phyloP scores from a whole-genome alignment of 495 filamentous ascomycete genomes.

The Lichenothelia convexa region DNA sequence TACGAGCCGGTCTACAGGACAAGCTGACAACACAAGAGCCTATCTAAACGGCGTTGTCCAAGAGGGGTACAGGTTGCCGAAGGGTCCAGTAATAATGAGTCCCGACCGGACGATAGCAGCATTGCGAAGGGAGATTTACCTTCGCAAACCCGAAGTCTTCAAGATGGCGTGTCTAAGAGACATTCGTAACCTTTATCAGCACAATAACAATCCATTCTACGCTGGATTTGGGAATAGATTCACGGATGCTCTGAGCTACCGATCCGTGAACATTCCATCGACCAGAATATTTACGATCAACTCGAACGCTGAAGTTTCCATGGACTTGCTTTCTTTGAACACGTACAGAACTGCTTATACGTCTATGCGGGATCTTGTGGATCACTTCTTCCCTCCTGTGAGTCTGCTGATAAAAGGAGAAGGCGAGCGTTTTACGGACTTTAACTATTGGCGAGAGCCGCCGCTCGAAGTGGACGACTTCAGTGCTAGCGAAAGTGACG shows the following conservation, averaged over 20 bases:
- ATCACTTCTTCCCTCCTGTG: slow-evolving; percentile 76
- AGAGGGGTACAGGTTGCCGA: slow-evolving; percentile 69
- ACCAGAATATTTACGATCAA: slow-evolving; percentile 98
- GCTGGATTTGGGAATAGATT: slow-evolving; percentile 94
- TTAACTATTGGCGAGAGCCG: slow-evolving; percentile 25
- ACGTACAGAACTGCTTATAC: slow-evolving; percentile 95
- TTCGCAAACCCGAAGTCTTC: slow-evolving; percentile 95
- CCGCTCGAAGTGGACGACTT: slow-evolving; percentile 22
- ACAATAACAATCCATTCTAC: slow-evolving; percentile 51
- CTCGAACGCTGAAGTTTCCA: slow-evolving; percentile 86
- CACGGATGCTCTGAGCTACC: slow-evolving; percentile 90
- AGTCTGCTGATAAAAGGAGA: slow-evolving; percentile 19
- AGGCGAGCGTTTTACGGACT: slow-evolving; percentile 25
- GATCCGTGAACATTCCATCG: slow-evolving; percentile 83
- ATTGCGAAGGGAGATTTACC: slow-evolving; percentile 78
- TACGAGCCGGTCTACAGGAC: slow-evolving; percentile 82
- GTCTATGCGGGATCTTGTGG: slow-evolving; percentile 85
- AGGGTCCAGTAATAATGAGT: slow-evolving; percentile 83
- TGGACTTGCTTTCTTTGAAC: slow-evolving; percentile 78
- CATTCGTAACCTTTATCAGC: slow-evolving; percentile 62
- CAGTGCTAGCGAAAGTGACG: slow-evolving; percentile 22
- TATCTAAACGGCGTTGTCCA: slow-evolving; percentile 85
- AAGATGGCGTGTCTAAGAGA: slow-evolving; percentile 97
- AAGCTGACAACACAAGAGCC: slow-evolving; percentile 75
- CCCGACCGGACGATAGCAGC: slow-evolving; percentile 96